These are phyloP conservation scores for Pouteria campechiana DNA, from an alignment of 179 eudicot species.

Conservation along the genomic window DNA sequence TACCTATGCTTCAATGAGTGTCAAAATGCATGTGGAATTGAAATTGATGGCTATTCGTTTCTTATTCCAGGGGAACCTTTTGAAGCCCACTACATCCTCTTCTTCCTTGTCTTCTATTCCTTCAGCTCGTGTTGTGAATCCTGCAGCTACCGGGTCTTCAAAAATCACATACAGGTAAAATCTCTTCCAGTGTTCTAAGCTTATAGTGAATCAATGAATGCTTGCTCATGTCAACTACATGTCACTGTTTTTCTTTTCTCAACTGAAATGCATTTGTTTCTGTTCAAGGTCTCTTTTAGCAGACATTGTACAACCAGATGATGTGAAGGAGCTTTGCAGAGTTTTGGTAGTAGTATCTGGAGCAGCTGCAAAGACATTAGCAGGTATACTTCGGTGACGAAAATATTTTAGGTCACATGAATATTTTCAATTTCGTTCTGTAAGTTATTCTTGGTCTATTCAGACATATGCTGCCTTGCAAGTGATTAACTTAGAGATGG, in stretches of 20 bases:
- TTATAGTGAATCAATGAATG: background rate
- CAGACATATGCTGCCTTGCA: too few species aligned
- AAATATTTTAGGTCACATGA: too few species aligned
- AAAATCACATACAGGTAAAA: constrained; percentile 70
- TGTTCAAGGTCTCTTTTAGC: constrained; percentile 80
- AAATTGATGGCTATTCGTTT: too few species aligned
- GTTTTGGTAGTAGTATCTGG: constrained; percentile 71
- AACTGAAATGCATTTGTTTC: too few species aligned
- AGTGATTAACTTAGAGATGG: too few species aligned
- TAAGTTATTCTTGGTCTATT: too few species aligned
- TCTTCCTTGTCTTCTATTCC: constrained; percentile 39
- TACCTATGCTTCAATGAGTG: too few species aligned
- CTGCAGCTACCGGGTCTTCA: constrained; percentile 38
- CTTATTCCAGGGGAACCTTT: constrained; percentile 45
- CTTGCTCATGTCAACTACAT: too few species aligned
- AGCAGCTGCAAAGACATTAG: constrained; percentile 64
- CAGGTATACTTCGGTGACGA: constrained; percentile 63
- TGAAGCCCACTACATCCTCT: constrained; percentile 39
- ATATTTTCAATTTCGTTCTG: too few species aligned
- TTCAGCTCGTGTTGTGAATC: constrained; percentile 34
- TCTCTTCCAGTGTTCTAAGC: background rate
- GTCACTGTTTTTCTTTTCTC: too few species aligned
- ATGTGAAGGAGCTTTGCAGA: constrained; percentile 82
- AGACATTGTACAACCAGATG: constrained; percentile 81
- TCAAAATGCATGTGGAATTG: too few species aligned